phyloP scores from a whole-genome alignment of 2,329 filamentous ascomycete genomes.

The Monilinia vaccinii-corymbosi region DNA sequence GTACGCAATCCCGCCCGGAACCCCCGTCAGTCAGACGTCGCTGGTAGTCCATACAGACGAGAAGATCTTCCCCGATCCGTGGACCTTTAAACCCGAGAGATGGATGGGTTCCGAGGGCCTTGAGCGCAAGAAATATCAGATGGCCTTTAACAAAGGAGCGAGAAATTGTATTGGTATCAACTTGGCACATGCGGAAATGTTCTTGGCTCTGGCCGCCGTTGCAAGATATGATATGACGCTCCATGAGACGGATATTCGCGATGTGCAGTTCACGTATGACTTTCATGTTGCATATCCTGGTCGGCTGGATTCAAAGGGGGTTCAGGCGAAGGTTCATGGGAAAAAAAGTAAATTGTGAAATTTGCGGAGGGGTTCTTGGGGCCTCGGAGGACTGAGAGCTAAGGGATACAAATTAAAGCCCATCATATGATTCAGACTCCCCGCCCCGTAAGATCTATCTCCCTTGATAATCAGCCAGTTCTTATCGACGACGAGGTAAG shows the following conservation, averaged over 20 bases:
- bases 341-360: not conserved
- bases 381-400: not conserved
- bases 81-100: constrained; percentile 30
- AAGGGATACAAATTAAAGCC: not conserved
- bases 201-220: constrained; percentile 1
- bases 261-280: not conserved
- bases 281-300: not conserved
- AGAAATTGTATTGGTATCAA: constrained; percentile 34
- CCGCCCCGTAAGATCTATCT: not conserved
- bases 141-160: constrained; percentile 35
- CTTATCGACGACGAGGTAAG: not conserved
- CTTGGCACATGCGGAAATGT: constrained; percentile 15
- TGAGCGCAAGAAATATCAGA: constrained; percentile 26
- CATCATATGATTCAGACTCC: no score
- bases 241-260: constrained; percentile 3
- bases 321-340: not conserved
- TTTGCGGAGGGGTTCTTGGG: not conserved
- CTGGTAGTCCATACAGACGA: constrained; percentile 25
- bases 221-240: constrained; percentile 5
- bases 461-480: not conserved
- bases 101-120: constrained; percentile 31
- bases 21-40: constrained; percentile 13
- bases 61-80: constrained; percentile 25
- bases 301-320: not conserved
- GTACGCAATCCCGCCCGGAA: constrained; percentile 18